Evolutionary conservation across 805 yeast genomes (phyloP), one percentile per base, ranked within the genome.

Genomic region (Starmerella geochares): DNA sequence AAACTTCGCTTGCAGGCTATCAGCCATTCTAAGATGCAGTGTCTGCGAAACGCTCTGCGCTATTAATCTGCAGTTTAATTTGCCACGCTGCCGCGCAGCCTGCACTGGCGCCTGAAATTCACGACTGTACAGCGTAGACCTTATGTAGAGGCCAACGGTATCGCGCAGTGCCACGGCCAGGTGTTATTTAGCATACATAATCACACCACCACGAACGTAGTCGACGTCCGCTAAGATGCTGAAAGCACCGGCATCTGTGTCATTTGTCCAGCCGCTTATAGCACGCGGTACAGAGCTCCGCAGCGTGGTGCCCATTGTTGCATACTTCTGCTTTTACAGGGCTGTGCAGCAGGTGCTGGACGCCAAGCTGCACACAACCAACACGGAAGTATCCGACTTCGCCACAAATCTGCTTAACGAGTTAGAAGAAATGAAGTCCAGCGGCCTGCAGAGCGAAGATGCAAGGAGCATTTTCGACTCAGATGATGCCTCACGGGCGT

Each of bases 271-370:
- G 55, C 61, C 63, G 8, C 37, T 58, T 27, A 50, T 65, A 13
- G 54, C 59, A 7, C 71, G 88, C 7, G 71, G 86, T 19, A 64
- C 62, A 9, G 95, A 86, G 57, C 59, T 85, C 36, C 70, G 66
- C 17, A 52, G 58, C 0, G 73, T 71, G 9, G 81, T 84, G 54
- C 87, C 94, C 0, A 67, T 81, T 10, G 74, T 86, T 25, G 71
- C 90, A 4, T 86, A 85, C 65, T 83, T 76, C 64, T 83, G 92
- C 65, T 73, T 71, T 54, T 62, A 82, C 45, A 81, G 82, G 60
- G 84, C 87, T 0, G 80, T 84, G 2, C 90, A 88, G 63, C 71
- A 77, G 58, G 79, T 90, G 3, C 67, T 90, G 19, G 71, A 71
- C 32, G 65, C 74, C 38, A 75, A 78, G 49, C 67, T 80, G 19